Conservation (phyloP, 1,284 basidiomycete genomes). For the Naganishia sp. region DNA sequence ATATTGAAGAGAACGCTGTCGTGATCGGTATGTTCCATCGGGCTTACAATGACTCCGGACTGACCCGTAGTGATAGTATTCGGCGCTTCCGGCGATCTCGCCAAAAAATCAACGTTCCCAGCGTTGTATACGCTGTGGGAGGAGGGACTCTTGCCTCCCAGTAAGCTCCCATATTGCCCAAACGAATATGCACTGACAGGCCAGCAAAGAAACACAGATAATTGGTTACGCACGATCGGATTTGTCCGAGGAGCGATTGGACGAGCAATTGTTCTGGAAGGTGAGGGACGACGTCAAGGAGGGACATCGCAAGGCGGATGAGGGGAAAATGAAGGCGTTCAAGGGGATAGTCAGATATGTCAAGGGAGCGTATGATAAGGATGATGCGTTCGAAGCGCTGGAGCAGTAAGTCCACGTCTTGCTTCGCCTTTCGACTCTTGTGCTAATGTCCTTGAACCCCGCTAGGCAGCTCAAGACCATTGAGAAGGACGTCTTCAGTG, state of each 20-base stretch:
- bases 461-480: slow-evolving; percentile 22
- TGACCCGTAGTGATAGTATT: slow-evolving; percentile 21
- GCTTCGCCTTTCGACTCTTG: no score
- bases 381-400: slow-evolving; percentile 22
- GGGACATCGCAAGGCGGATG: slow-evolving; percentile 27
- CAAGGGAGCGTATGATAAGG: slow-evolving; percentile 28
- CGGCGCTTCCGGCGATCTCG: slow-evolving; percentile 33
- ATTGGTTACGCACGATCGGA: slow-evolving; percentile 52
- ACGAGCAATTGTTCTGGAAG: slow-evolving; percentile 29
- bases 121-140: slow-evolving; percentile 26
- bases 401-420: slow-evolving; percentile 14
- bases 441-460: neutral
- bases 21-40: slow-evolving; percentile 25
- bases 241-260: slow-evolving; percentile 41
- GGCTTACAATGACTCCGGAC: neutral
- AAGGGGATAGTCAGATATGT: slow-evolving; percentile 20
- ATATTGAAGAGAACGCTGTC: slow-evolving; percentile 25
- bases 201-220: slow-evolving; percentile 37
- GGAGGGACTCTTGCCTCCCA: slow-evolving; percentile 24
- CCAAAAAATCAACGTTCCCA: slow-evolving; percentile 33
- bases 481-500: slow-evolving; percentile 25
- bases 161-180: slow-evolving; percentile 7
- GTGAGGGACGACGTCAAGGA: slow-evolving; percentile 24
- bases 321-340: slow-evolving; percentile 23
- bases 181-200: neutral